A percentile compares a stretch with the other conserved stretches of the same genome.
These are phyloP conservation scores for Collybia mongolica DNA, from an alignment of 768 basidiomycete genomes.

Conservation along the genomic window DNA sequence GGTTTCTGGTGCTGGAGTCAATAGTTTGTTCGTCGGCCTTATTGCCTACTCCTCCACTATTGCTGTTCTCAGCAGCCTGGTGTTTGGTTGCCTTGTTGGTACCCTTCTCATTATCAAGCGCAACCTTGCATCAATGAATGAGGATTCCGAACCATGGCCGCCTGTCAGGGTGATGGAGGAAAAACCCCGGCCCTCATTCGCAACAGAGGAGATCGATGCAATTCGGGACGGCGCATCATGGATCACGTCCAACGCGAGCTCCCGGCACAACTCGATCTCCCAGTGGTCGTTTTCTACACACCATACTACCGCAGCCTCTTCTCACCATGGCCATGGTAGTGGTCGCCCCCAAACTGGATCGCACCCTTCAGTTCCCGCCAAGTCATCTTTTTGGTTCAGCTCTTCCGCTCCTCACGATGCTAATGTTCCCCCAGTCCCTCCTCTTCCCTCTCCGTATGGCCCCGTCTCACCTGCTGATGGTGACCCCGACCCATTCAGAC, in stretches of 20 bases:
- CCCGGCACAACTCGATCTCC: conserved; percentile 57
- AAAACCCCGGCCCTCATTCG: conserved; percentile 61
- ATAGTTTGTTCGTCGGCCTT: conserved; percentile 60
- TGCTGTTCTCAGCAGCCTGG: conserved; percentile 48
- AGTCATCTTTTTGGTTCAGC: conserved; percentile 66
- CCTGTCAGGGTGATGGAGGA: conserved; percentile 50
- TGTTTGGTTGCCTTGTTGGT: conserved; percentile 58
- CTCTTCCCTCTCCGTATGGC: conserved; percentile 62
- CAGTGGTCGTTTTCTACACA: conserved; percentile 76
- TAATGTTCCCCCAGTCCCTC: conserved; percentile 67
- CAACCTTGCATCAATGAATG: conserved; percentile 56
- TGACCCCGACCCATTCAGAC: conserved; percentile 66
- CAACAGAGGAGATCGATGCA: conserved; percentile 70
- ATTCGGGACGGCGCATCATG: conserved; percentile 78
- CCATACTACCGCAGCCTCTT: conserved; percentile 40
- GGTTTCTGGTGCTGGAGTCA: conserved; percentile 50
- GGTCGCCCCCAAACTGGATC: conserved; percentile 33
- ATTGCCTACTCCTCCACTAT: conserved; percentile 54
- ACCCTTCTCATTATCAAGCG: conserved; percentile 66
- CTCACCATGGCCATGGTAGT: conserved; percentile 31
- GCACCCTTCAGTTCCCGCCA: conserved; percentile 45
- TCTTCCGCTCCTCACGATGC: conserved; percentile 40
- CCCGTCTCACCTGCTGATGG: conserved; percentile 36
- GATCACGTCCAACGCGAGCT: conserved; percentile 68
- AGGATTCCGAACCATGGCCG: conserved; percentile 59